Percentiles rank a stretch among this genome's conserved stretches.
These are phyloP conservation scores for Salix brachista DNA, from an alignment of 345 rosid species.

Conservation along the genomic window DNA sequence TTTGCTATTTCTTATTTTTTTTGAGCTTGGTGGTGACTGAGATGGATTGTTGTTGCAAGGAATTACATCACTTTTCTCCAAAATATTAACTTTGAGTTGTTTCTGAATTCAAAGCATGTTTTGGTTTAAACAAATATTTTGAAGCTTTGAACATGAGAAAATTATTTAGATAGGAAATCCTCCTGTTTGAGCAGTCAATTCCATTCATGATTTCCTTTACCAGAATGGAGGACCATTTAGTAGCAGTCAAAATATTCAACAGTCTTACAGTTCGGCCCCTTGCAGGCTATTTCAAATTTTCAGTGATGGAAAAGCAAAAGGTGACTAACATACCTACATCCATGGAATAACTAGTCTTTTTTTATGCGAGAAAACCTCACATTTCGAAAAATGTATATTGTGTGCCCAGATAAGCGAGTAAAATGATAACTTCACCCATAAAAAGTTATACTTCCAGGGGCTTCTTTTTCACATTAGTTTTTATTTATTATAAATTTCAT, in stretches of 20 bases:
- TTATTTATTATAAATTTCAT: too few relatives aligned
- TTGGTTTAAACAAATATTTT: neutral
- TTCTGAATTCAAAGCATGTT: neutral
- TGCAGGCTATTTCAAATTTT: too few relatives aligned
- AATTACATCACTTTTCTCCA: neutral
- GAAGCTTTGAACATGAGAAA: neutral
- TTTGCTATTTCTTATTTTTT: neutral
- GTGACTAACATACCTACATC: too few relatives aligned
- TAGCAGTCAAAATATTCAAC: neutral
- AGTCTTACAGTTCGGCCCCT: neutral
- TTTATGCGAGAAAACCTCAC: too few relatives aligned
- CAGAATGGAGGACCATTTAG: neutral
- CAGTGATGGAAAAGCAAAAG: too few relatives aligned
- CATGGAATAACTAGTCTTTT: too few relatives aligned
- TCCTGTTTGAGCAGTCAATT: neutral
- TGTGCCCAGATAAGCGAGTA: fast-evolving
- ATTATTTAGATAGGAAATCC: neutral
- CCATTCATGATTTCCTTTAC: neutral
- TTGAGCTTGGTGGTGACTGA: neutral
- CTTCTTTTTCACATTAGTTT: too few relatives aligned
- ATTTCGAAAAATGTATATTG: too few relatives aligned
- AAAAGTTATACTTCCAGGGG: too few relatives aligned
- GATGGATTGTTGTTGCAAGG: neutral
- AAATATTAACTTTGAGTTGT: neutral
- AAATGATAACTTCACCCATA: too few relatives aligned